Conservation (phyloP, 495 filamentous ascomycete genomes). For the Lepidopterella palustris region DNA sequence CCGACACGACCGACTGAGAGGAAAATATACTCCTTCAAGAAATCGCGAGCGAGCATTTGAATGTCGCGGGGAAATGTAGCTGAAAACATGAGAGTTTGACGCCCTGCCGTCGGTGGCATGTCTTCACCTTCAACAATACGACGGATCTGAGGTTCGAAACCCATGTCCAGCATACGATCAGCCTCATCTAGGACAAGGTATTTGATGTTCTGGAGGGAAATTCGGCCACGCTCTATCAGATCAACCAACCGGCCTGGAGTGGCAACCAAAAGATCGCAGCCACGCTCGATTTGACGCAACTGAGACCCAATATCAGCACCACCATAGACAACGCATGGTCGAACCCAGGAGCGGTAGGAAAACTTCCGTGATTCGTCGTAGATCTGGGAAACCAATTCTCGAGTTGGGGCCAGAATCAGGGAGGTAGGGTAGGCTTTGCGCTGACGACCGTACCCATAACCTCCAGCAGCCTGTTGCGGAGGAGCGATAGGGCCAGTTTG, state of each 20-base stretch:
- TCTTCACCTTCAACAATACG: conserved; percentile 97
- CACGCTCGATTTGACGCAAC: conserved; percentile 93
- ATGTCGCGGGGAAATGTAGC: conserved; percentile 98
- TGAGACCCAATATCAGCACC: conserved; percentile 97
- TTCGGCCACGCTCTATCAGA: conserved; percentile 95
- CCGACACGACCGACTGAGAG: conserved; percentile 97
- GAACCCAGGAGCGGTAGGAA: conserved; percentile 96
- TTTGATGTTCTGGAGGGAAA: conserved; percentile 94
- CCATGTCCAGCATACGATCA: conserved; percentile 99
- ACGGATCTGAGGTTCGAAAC: conserved; percentile 99
- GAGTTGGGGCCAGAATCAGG: conserved; percentile 89
- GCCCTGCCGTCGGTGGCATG: conserved; percentile 77
- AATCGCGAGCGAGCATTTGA: conserved; percentile 96
- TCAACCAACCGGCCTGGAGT: conserved; percentile 96
- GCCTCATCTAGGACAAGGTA: conserved; percentile 98
- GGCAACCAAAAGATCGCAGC: conserved; percentile 94
- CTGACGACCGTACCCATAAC: conserved; percentile 65
- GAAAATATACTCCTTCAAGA: conserved; percentile 98
- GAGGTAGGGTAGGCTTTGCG: conserved; percentile 96
- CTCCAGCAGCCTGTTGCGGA: conserved; percentile 52
- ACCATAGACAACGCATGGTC: conserved; percentile 96
- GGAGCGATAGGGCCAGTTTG: conserved; percentile 70
- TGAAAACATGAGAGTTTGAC: conserved; percentile 99
- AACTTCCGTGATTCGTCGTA: conserved; percentile 98
- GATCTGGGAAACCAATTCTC: conserved; percentile 97